Base-by-base conservation (phyloP, 768 basidiomycete genomes). In the Amyloporia xantha region DNA sequence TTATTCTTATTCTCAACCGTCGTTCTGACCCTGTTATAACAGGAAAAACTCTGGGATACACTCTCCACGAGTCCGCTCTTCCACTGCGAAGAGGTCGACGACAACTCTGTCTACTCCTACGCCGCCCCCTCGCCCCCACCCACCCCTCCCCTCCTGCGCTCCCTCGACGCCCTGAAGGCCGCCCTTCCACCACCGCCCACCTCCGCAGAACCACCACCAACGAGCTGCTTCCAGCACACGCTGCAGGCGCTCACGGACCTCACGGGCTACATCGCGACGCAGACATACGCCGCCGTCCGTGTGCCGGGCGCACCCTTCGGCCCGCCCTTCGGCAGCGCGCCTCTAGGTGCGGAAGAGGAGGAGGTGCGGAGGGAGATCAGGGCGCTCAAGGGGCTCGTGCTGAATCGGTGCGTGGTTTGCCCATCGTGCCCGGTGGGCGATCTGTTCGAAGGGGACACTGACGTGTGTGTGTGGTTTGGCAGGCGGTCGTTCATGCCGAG, bases 221-320 rank as follows among this genome's bases (percentile, higher is more conserved):
- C 39, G 64, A 21, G 72, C 65, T 38, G 68, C 5, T 70, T 72
- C 58, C 83, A 86, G 56, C 74, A 80, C 56, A 81, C 81, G 9
- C 67, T 89, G 5, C 77, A 88, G 59, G 62, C 77, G 0, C 71
- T 89, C 33, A 74, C 82, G 1, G 82, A 86, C 56, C 75, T 91
- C 52, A 90, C 87, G 0, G 87, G 88, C 4, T 88, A 86, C 62
- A 76, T 91, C 59, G 82, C 84, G 49, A 75, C 84, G 7, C 84
- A 88, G 55, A 77, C 84, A 2, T 90, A 88, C 58, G 23, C 47
- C 27, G 47, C 48, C 28, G 40, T 52, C 23, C 47, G 59, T 19
- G 25, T 56, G 41, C 57, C 62, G 3, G 33, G 24, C 37, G 46
- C 36, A 20, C 11, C 77, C 70, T 56, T 69, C 68, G 53, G 39